Evolutionary conservation across 148 eudicot genomes (phyloP).

Genomic region (Amaranthus palmeri): DNA sequence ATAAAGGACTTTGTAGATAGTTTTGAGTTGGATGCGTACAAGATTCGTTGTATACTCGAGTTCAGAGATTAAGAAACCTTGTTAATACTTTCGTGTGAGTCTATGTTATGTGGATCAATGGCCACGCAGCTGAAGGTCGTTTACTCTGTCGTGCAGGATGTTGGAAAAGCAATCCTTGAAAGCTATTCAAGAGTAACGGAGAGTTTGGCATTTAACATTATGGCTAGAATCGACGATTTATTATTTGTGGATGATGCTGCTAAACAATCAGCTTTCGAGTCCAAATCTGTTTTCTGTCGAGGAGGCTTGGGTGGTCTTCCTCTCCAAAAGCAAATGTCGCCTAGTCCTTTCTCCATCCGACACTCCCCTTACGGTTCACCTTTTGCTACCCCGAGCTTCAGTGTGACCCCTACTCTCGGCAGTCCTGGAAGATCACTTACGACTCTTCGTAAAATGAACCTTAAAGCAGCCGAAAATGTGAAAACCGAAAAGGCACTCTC

Average conservation of each 20-base stretch:
- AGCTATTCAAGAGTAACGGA: constrained; percentile 97
- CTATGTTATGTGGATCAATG: too few relatives aligned
- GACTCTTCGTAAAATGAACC: constrained; percentile 27
- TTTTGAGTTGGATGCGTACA: too few relatives aligned
- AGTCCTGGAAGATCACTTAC: constrained; percentile 59
- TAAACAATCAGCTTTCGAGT: constrained; percentile 54
- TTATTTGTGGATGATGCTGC: constrained; percentile 72
- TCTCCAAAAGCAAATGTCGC: constrained; percentile 72
- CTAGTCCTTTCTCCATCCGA: constrained; percentile 91
- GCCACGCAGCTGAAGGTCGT: neutral
- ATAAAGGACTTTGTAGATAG: too few relatives aligned
- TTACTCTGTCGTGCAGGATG: constrained; percentile 48
- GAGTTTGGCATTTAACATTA: constrained; percentile 90
- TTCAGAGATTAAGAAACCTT: too few relatives aligned
- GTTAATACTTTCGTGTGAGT: too few relatives aligned
- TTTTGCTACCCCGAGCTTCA: constrained; percentile 83
- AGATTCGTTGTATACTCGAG: too few relatives aligned
- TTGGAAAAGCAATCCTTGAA: constrained; percentile 96
- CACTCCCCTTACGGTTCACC: constrained; percentile 79
- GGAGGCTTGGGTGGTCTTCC: constrained; percentile 74
- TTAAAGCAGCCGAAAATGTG: constrained; percentile 22
- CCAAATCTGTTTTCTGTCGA: constrained; percentile 55
- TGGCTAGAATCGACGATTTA: constrained; percentile 78
- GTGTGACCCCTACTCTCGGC: constrained; percentile 63
- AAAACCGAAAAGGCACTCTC: constrained; percentile 18